Percentiles rank a stretch among this genome's conserved stretches.
These are phyloP conservation scores for Nigrograna mackinnonii DNA, from an alignment of 2,329 filamentous ascomycete genomes.

Conservation along the genomic window DNA sequence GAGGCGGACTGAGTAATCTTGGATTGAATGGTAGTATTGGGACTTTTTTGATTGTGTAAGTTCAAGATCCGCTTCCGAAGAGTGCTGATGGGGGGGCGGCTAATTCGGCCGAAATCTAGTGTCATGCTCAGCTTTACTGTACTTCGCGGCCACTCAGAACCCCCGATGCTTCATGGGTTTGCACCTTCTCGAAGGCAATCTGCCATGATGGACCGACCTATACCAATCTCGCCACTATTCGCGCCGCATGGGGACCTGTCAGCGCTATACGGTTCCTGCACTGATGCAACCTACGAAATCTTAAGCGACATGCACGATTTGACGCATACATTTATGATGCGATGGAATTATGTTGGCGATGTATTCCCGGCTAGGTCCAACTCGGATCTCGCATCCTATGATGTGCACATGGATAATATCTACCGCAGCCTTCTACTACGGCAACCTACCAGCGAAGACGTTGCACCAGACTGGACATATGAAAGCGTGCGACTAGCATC, in stretches of 20 bases:
- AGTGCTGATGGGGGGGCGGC: no score
- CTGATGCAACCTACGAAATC: slow-evolving; percentile 20
- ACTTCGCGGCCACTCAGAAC: slow-evolving; percentile 23
- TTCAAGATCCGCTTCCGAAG: no score
- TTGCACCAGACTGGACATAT: slow-evolving; percentile 31
- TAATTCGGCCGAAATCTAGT: no score
- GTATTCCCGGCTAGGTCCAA: slow-evolving; percentile 6
- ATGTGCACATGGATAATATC: slow-evolving; percentile 27
- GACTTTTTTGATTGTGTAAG: slow-evolving; percentile 33
- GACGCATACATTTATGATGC: slow-evolving; percentile 20
- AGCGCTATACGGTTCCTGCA: slow-evolving; percentile 16
- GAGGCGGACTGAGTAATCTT: slow-evolving; percentile 23
- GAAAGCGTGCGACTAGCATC: slow-evolving; percentile 34
- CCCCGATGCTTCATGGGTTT: slow-evolving; percentile 18
- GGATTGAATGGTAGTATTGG: slow-evolving; percentile 19
- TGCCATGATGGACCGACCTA: slow-evolving; percentile 2
- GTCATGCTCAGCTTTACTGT: slow-evolving; percentile 26
- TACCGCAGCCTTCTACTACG: slow-evolving; percentile 21
- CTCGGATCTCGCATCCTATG: slow-evolving; percentile 17
- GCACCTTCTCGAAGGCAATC: slow-evolving; percentile 11
- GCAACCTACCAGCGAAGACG: slow-evolving; percentile 14
- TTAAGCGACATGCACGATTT: slow-evolving; percentile 28
- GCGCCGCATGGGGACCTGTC: slow-evolving; percentile 19
- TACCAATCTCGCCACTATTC: slow-evolving; percentile 26
- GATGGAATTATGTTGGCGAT: slow-evolving; percentile 18